Base-by-base conservation (phyloP, 1,284 basidiomycete genomes). In the Laetiporus sulphureus region DNA sequence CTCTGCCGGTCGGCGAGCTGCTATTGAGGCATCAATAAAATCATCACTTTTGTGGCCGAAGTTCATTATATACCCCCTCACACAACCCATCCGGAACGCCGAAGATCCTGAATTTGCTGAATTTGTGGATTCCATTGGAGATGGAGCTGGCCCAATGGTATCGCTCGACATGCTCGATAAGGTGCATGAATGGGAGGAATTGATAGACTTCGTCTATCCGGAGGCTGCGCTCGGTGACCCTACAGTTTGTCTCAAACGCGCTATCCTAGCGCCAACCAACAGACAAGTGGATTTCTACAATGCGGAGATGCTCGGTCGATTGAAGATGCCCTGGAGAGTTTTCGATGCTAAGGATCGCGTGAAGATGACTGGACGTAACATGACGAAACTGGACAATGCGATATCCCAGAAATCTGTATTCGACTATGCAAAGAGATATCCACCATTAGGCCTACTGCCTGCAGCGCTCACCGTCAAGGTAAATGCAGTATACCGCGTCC, bases 191-290 rank as follows among this genome's bases (percentile, higher is more conserved):
- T 23, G 44, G 3, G 41, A 55, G 8, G 60, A 61, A 2, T 42
- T 63, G 27, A 59, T 64, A 8, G 49, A 63, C 32, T 68, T 65
- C 38, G 59, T 65, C 4, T 69, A 60, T 42, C 64, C 67, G 1
- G 21, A 41, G 3, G 44, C 60, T 4, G 45, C 63, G 1, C 50
- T 66, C 1, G 13, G 16, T 4, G 51, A 64, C 31, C 59, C 64
- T 4, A 41, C 44, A 1, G 20, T 41, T 1, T 64, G 62, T 33
- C 47, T 64, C 7, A 48, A 45, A 30, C 57, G 65, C 1, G 53
- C 63, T 1, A 63, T 68, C 44, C 61, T 68, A 10, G 60, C 62
- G 1, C 64, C 64, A 0, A 64, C 61, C 4, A 69, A 70, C 45
- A 18, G 23, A 1, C 61, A 67, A 38, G 60, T 67, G 11, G 61